Base-by-base conservation (phyloP, 305 asterid species). In the Rubia occidens region DNA sequence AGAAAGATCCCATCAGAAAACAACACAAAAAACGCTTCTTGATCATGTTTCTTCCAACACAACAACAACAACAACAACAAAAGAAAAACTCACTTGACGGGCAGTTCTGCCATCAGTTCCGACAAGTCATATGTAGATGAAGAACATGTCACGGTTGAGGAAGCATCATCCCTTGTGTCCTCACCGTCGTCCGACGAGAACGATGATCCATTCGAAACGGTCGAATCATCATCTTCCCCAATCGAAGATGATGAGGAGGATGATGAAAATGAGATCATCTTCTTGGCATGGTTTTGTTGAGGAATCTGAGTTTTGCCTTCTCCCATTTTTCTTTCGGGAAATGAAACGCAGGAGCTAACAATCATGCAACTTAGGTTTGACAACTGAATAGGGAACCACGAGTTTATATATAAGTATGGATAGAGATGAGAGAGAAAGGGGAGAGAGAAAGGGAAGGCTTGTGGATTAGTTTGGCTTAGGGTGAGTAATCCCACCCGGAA, bases 41-140 rank as follows among this genome's bases (percentile, higher is more conserved):
- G 13, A 11, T 29, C 43, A 39, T 39, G 6, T 39, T 39, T 39
- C n/a, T n/a, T n/a, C n/a, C n/a, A n/a, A n/a, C n/a, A n/a, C n/a
- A n/a, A n/a, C n/a, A 29, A 40, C 44, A 40, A 1, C 8, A 40
- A 40, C 5, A 4, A 40, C 1, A 29, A 40, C 49, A 11, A 8
- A 11, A 13, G 2, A 29, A 8, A 14, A 39, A 61, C 95, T 81
- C 74, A 91, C 98, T 88, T 89, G 87, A 89, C 86, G 35, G 98
- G 98, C 62, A 89, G 79, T 66, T 89, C 84, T 10, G 64, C 78
- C 95, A 88, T 86, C 77, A 91, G 86, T 20, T 83, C 86, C 0
- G 98, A 83, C 11, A 91, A 69, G 79, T 86, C 88, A n/a, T 66
- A 78, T 0, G 83, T 78, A 2, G 81, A 79, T 5, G 72, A 72